Percentiles rank a stretch among this genome's conserved stretches.
Evolutionary conservation across 495 filamentous ascomycete species (phyloP).

Genomic region (Daldinia grandis): DNA sequence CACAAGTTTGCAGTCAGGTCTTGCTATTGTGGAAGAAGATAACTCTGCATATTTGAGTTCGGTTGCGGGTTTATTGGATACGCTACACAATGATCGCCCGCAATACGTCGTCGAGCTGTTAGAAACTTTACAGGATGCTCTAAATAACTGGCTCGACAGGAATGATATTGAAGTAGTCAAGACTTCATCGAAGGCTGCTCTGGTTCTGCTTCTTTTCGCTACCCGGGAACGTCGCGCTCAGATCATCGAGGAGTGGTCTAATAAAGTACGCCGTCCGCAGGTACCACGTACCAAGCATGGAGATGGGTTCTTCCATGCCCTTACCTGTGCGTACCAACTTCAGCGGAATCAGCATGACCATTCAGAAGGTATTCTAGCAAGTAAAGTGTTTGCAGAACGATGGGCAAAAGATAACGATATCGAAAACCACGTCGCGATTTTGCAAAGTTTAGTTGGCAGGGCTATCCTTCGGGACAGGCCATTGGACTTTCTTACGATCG

Average conservation of each 20-base stretch:
- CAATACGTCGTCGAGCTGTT: slow-evolving; percentile 40
- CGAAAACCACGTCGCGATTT: slow-evolving; percentile 66
- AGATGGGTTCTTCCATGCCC: slow-evolving; percentile 55
- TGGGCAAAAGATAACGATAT: slow-evolving; percentile 58
- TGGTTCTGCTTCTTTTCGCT: slow-evolving; percentile 52
- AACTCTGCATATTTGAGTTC: slow-evolving; percentile 3
- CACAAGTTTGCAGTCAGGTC: slow-evolving; percentile 16
- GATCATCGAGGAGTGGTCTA: slow-evolving; percentile 52
- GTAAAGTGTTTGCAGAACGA: slow-evolving; percentile 43
- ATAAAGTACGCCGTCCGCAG: slow-evolving; percentile 44
- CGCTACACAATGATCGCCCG: slow-evolving; percentile 5
- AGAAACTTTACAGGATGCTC: slow-evolving; percentile 26
- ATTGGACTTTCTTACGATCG: slow-evolving; percentile 49
- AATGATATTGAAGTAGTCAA: slow-evolving; percentile 54
- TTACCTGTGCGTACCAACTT: slow-evolving; percentile 43
- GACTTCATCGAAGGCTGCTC: slow-evolving; percentile 53
- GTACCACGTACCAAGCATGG: slow-evolving; percentile 43
- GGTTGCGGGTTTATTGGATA: slow-evolving; percentile 23
- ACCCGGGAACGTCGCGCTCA: slow-evolving; percentile 36
- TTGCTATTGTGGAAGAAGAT: slow-evolving; percentile 22
- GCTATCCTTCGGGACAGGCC: slow-evolving; percentile 48
- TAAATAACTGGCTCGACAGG: slow-evolving; percentile 53
- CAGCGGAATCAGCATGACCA: slow-evolving; percentile 11
- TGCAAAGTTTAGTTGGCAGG: slow-evolving; percentile 65
- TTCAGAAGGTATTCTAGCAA: slow-evolving; percentile 13